Evolutionary conservation across 176 grass and related monocot genomes (phyloP), one percentile per base, ranked within the genome.

Genomic region (Oryza nivara): DNA sequence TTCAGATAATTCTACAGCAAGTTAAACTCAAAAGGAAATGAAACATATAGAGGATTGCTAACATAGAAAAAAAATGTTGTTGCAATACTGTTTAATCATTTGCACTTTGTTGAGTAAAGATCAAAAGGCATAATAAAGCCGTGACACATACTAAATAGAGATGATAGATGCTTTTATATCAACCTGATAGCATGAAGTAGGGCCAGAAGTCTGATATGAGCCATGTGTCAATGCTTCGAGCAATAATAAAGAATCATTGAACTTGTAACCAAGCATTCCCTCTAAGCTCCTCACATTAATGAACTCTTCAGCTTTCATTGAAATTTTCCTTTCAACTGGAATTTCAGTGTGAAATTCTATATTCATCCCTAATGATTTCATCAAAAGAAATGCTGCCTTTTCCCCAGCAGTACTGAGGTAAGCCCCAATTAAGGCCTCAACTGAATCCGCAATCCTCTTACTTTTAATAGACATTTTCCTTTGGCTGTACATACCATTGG

Each of bases 201-300:
- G 43, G 28, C 89, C 92, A 19, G 90, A 52, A 67, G 78, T 58
- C 49, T 89, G 81, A 85, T 87, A 94, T 4, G 94, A 97, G 10
- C 92, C 78, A 66, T 97, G 94, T 47, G 90, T 97, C 80, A 97
- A 75, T 65, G 92, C 92, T 92, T 97, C 94, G 48, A 92, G 13
- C 61, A 97, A 89, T 54, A 97, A 47, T 70, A 77, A 83, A 40
- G 44, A 30, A 65, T 97, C 92, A 46, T 60, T 49, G 41, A 97
- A 97, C 45, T 41, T 47, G 76, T 97, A 97, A 17, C 64, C 67
- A 7, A 94, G 76, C 43, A 91, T 71, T 22, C 12, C 82, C 79
- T 89, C 77, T 58, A 95, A 84, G 52, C 77, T 72, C 76, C 70
- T 74, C 65, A 87, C 34, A 15, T 97, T 92, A 67, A 97, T 86